Evolutionary conservation across 768 basidiomycete genomes (phyloP).

Genomic region (Boletus pseudo-olivaceus): DNA sequence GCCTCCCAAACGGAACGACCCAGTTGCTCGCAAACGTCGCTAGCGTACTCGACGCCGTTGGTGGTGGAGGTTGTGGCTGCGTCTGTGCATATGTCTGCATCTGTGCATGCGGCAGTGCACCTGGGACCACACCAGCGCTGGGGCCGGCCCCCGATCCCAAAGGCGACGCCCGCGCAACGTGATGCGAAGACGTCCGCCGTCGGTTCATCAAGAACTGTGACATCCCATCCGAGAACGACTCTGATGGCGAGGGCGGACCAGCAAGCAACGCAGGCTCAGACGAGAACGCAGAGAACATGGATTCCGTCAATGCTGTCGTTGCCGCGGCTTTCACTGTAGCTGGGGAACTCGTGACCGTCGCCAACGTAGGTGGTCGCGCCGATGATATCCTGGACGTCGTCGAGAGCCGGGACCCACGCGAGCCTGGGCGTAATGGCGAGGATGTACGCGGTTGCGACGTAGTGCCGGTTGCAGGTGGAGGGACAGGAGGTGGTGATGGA

Average conservation of each 20-base stretch:
- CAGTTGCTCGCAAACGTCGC: constrained; percentile 61
- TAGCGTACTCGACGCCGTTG: constrained; percentile 49
- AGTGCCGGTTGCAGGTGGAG: constrained; percentile 36
- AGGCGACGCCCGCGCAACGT: constrained; percentile 49
- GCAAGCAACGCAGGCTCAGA: constrained; percentile 26
- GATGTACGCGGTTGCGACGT: constrained; percentile 31
- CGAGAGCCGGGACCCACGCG: constrained; percentile 67
- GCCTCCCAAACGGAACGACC: constrained; percentile 62
- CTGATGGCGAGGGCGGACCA: constrained; percentile 57
- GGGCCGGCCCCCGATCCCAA: constrained; percentile 27
- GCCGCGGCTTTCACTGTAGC: constrained; percentile 54
- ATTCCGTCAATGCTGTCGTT: constrained; percentile 65
- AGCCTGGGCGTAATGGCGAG: constrained; percentile 68
- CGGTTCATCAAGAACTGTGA: constrained; percentile 42
- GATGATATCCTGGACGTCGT: constrained; percentile 67
- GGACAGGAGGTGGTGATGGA: constrained; percentile 1
- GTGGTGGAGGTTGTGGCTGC: constrained; percentile 19
- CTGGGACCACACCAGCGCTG: neutral
- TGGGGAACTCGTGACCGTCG: constrained; percentile 41
- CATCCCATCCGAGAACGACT: constrained; percentile 61
- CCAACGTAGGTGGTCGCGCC: constrained; percentile 58
- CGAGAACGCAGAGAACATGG: constrained; percentile 42
- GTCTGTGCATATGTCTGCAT: neutral
- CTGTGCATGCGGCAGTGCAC: constrained; percentile 4
- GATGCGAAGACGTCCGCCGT: constrained; percentile 59